Percentiles rank a stretch among this genome's conserved stretches.
Conservation (phyloP, 2,329 filamentous ascomycete genomes). For the Trichoderma semiorbis region DNA sequence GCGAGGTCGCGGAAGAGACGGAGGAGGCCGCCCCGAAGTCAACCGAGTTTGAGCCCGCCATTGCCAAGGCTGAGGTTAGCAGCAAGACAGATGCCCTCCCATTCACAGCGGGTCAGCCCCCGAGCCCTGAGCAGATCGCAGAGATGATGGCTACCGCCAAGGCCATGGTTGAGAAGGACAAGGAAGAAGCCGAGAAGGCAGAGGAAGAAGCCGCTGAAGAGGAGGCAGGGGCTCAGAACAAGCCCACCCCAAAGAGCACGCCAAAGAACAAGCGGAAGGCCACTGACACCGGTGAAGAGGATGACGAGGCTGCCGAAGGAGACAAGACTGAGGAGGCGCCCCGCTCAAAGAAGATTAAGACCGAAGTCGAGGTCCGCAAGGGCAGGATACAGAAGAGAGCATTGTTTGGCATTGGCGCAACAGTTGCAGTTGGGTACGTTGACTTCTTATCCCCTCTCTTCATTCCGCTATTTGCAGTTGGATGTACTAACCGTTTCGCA, state of each 20-base stretch:
- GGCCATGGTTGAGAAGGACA: conserved; percentile 75
- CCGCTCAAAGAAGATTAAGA: conserved; percentile 72
- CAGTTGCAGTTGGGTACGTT: conserved; percentile 85
- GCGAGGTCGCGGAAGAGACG: conserved; percentile 30
- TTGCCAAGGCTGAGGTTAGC: conserved; percentile 52
- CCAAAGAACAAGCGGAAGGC: conserved; percentile 67
- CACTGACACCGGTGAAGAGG: conserved; percentile 65
- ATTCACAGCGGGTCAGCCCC: conserved; percentile 58
- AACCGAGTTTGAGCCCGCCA: conserved; percentile 46
- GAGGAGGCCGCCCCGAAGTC: conserved; percentile 43
- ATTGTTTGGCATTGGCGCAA: conserved; percentile 79
- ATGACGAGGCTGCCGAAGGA: conserved; percentile 43
- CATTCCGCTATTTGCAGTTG: neutral
- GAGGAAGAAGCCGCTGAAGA: conserved; percentile 35
- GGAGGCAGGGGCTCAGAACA: conserved; percentile 36
- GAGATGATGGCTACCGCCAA: conserved; percentile 83
- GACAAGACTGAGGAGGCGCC: conserved; percentile 39
- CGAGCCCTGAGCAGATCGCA: conserved; percentile 72
- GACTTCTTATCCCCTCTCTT: neutral
- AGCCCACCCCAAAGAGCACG: conserved; percentile 23
- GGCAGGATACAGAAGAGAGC: conserved; percentile 84
- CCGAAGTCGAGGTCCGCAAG: conserved; percentile 77
- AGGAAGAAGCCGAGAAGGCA: conserved; percentile 38
- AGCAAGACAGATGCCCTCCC: conserved; percentile 68
- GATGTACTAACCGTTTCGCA: conserved; percentile 20